Conservation (phyloP, 192 early-diverging fungal species). For the Thamnidium elegans region DNA sequence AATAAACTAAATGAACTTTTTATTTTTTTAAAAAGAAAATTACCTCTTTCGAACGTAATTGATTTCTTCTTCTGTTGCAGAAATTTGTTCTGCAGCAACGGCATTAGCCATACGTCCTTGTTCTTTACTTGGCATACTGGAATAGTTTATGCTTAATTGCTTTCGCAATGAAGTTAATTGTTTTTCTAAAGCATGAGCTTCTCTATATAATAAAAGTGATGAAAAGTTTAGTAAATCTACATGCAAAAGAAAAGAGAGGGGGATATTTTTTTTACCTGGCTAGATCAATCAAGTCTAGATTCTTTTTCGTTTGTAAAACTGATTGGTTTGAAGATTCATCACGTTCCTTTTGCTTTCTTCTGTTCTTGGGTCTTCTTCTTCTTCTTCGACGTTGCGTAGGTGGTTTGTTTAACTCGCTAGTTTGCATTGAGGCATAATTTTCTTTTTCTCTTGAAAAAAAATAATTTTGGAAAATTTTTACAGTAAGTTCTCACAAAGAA, state of each 20-base stretch:
- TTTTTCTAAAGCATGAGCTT: conserved; percentile 37
- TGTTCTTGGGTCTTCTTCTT: conserved; percentile 20
- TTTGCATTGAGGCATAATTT: too few relatives aligned
- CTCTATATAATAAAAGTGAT: conserved; percentile 12
- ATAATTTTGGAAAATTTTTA: too few relatives aligned
- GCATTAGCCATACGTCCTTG: conserved; percentile 18
- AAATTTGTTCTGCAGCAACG: conserved; percentile 25
- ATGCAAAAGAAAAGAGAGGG: not conserved
- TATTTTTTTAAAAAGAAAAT: too few relatives aligned
- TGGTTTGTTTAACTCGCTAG: too few relatives aligned
- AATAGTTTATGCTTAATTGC: conserved; percentile 29
- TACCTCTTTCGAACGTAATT: conserved; percentile 30
- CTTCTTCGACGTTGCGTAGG: not conserved
- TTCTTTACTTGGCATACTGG: conserved; percentile 26
- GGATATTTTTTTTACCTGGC: conserved; percentile 15
- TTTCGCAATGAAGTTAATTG: conserved; percentile 32
- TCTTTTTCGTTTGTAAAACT: conserved; percentile 1
- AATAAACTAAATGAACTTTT: not conserved
- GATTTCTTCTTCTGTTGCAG: conserved; percentile 33
- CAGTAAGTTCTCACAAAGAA: too few relatives aligned
- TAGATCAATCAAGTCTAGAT: conserved; percentile 25
- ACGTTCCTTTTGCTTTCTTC: conserved; percentile 7
- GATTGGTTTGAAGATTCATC: not conserved
- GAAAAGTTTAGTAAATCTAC: not conserved
- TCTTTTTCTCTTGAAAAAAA: too few relatives aligned